phyloP scores from a whole-genome alignment of 768 basidiomycete species.

The Artomyces pyxidatus region DNA sequence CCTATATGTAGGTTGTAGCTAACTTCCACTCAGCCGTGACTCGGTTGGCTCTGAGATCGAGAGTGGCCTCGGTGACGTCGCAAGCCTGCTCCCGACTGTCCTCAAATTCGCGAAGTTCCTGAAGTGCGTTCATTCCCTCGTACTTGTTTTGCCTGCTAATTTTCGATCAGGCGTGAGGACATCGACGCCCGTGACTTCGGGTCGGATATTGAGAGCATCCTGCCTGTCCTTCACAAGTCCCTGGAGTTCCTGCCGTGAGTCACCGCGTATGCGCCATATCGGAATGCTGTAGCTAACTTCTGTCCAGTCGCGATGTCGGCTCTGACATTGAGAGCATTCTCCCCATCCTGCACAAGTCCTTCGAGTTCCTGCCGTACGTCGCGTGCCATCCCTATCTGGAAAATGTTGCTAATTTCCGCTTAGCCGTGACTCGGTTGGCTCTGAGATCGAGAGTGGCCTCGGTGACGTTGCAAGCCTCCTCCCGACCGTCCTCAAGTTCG shows the following conservation, averaged over 20 bases:
- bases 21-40: too few species aligned
- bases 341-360: not conserved
- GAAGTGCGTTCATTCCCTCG: too few species aligned
- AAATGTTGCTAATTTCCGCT: too few species aligned
- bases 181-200: not conserved
- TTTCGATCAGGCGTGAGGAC: too few species aligned
- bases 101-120: not conserved
- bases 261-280: too few species aligned
- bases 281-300: too few species aligned
- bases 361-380: not conserved
- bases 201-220: not conserved
- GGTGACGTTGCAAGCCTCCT: not conserved
- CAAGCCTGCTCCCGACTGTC: not conserved
- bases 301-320: too few species aligned
- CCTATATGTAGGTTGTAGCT: too few species aligned
- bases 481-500: not conserved
- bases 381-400: too few species aligned
- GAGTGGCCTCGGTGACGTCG: not conserved
- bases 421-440: too few species aligned
- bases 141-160: too few species aligned
- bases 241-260: not conserved
- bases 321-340: not conserved
- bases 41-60: not conserved
- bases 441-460: not conserved
- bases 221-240: not conserved